Evolutionary conservation across 768 basidiomycete species (phyloP).

Genomic region (Hericium coralloides): DNA sequence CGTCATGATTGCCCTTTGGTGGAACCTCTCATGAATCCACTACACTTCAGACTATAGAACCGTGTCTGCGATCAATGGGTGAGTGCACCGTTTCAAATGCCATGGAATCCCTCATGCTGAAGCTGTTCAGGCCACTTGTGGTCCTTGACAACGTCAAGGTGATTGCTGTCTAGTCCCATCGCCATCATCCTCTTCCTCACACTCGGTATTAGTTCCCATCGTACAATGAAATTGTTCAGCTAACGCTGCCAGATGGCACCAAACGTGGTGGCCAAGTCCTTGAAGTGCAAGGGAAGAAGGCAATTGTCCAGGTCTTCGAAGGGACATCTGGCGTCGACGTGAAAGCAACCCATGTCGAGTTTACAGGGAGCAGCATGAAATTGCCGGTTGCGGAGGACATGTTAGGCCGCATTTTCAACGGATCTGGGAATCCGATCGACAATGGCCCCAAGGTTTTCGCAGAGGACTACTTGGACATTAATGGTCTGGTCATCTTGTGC

Average conservation of each 20-base stretch:
- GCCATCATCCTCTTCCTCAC: slow-evolving; percentile 3
- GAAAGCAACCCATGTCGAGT: slow-evolving; percentile 94
- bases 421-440: slow-evolving; percentile 96
- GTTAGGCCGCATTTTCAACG: slow-evolving; percentile 98
- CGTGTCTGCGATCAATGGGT: slow-evolving; percentile 99
- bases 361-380: slow-evolving; percentile 98
- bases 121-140: slow-evolving; percentile 74
- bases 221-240: slow-evolving; percentile 96
- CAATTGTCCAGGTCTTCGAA: slow-evolving; percentile 98
- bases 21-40: no score
- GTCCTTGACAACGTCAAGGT: slow-evolving; percentile 98
- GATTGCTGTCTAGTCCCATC: not conserved
- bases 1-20: no score
- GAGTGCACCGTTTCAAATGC: slow-evolving; percentile 20
- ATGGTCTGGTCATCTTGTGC: slow-evolving; percentile 49
- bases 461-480: slow-evolving; percentile 98
- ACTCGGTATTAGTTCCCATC: slow-evolving; percentile 67
- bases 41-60: slow-evolving; percentile 76
- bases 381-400: slow-evolving; percentile 98
- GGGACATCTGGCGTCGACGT: slow-evolving; percentile 97
- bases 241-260: slow-evolving; percentile 92
- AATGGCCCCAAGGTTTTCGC: slow-evolving; percentile 98
- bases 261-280: slow-evolving; percentile 96
- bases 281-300: slow-evolving; percentile 97
- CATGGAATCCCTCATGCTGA: not conserved